phyloP scores from a whole-genome alignment of 2,329 filamentous ascomycete species.

The Thielaviopsis ethacetica region DNA sequence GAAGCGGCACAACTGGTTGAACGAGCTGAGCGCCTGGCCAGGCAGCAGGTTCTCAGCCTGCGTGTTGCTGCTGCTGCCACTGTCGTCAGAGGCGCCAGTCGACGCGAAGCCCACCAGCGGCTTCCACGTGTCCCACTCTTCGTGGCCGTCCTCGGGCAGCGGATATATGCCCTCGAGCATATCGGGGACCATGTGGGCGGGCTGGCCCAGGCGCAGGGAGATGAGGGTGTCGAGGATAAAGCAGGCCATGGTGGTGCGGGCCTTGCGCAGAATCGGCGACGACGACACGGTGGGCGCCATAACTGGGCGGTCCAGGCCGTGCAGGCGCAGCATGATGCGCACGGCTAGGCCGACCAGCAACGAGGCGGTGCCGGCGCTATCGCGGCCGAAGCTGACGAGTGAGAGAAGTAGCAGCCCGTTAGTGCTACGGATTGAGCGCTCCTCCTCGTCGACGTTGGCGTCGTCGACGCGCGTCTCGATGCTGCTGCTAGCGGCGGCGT shows the following conservation, averaged over 20 bases:
- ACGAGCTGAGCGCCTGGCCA: constrained; percentile 23
- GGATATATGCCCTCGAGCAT: constrained; percentile 27
- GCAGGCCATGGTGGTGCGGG: constrained; percentile 30
- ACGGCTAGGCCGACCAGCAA: constrained; percentile 48
- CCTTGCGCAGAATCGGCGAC: constrained; percentile 13
- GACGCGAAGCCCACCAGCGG: constrained; percentile 27
- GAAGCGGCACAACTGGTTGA: constrained; percentile 26
- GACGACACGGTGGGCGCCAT: constrained; percentile 3
- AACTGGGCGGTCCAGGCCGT: constrained; percentile 1
- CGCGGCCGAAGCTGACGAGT: constrained; percentile 44
- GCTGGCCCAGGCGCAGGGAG: constrained; percentile 31
- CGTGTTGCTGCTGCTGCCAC: background rate
- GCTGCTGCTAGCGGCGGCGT: background rate
- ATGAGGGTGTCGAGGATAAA: constrained; percentile 46
- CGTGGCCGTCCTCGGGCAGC: constrained; percentile 48
- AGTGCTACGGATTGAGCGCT: constrained; percentile 22
- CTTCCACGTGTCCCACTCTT: constrained; percentile 61
- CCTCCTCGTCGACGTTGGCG: constrained; percentile 28
- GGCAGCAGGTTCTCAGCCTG: background rate
- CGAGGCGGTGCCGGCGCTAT: constrained; percentile 43
- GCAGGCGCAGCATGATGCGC: constrained; percentile 22
- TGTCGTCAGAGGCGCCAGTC: background rate
- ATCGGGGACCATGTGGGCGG: constrained; percentile 33
- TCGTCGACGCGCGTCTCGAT: background rate
- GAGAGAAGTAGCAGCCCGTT: constrained; percentile 39